Percentiles rank a stretch among this genome's conserved stretches.
These are phyloP conservation scores for Golubevia pallescens DNA, from an alignment of 1,284 basidiomycete species.

Conservation along the genomic window DNA sequence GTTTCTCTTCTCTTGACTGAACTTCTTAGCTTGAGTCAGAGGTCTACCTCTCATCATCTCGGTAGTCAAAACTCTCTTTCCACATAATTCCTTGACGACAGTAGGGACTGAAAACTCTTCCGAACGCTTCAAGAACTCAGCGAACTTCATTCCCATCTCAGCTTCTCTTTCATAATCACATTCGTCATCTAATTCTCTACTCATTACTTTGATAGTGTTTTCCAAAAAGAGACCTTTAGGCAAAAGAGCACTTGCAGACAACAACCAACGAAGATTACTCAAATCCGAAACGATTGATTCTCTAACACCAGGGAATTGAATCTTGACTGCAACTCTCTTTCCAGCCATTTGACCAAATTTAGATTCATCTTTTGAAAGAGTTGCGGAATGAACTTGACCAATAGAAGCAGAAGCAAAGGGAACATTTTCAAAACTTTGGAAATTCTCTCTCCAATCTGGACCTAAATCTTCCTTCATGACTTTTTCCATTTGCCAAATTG, in stretches of 20 bases:
- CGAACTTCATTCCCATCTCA: constrained; percentile 74
- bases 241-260: constrained; percentile 78
- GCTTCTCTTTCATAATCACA: constrained; percentile 93
- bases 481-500: constrained; percentile 93
- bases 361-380: constrained; percentile 66
- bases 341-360: constrained; percentile 35
- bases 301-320: constrained; percentile 92
- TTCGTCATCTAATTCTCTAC: constrained; percentile 89
- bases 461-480: constrained; percentile 81
- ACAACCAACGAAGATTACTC: constrained; percentile 80
- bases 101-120: constrained; percentile 80
- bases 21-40: constrained; percentile 73
- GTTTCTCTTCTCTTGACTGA: constrained; percentile 75
- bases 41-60: constrained; percentile 83
- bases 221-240: no score
- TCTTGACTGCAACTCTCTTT: constrained; percentile 78
- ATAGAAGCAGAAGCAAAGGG: constrained; percentile 97
- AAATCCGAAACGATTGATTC: constrained; percentile 87
- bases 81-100: constrained; percentile 79
- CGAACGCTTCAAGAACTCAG: constrained; percentile 70
- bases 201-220: constrained; percentile 85
- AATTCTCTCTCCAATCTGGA: constrained; percentile 75
- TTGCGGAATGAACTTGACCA: constrained; percentile 88
- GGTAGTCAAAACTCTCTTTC: constrained; percentile 84
- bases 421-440: constrained; percentile 78